These are phyloP conservation scores for Sinapis alba DNA, from an alignment of 441 rosid genomes.

Conservation along the genomic window DNA sequence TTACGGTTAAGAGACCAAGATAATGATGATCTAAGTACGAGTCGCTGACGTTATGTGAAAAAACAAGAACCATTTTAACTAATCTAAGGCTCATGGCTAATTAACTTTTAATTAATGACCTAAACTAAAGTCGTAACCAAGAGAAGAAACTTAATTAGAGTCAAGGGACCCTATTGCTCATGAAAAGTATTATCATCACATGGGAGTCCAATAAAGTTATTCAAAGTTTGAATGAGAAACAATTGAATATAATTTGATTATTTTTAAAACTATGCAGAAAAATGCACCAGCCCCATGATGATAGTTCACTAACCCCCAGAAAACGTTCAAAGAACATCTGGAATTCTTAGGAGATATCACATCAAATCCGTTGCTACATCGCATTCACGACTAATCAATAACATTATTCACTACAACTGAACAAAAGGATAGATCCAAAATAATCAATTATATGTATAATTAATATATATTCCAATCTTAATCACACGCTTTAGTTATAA, in stretches of 20 bases:
- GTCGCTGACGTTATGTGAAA: background rate
- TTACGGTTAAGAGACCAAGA: too few species aligned
- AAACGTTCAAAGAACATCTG: conserved; percentile 24
- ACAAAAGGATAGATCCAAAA: conserved; percentile 30
- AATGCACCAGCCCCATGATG: background rate
- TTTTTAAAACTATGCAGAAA: background rate
- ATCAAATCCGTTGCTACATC: conserved; percentile 36
- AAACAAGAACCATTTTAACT: background rate
- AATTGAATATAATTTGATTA: conserved; percentile 2
- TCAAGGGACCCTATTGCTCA: conserved; percentile 33
- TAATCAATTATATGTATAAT: background rate
- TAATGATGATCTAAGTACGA: too few species aligned
- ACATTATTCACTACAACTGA: conserved; percentile 1
- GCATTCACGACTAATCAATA: conserved; percentile 29
- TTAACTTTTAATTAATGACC: background rate
- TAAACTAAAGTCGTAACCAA: conserved; percentile 26
- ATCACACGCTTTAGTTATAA: conserved; percentile 31
- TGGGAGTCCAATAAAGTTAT: conserved; percentile 27
- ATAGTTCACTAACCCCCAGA: conserved; percentile 17
- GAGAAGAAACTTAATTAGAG: conserved; percentile 21
- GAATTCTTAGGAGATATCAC: conserved; percentile 19
- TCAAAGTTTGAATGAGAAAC: conserved; percentile 36
- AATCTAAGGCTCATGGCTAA: background rate
- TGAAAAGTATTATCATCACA: conserved; percentile 38
- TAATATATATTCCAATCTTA: conserved; percentile 29